Percentiles rank a stretch among this genome's conserved stretches.
Evolutionary conservation across 2,329 filamentous ascomycete species (phyloP).

Genomic region (Beauveria varroae): DNA sequence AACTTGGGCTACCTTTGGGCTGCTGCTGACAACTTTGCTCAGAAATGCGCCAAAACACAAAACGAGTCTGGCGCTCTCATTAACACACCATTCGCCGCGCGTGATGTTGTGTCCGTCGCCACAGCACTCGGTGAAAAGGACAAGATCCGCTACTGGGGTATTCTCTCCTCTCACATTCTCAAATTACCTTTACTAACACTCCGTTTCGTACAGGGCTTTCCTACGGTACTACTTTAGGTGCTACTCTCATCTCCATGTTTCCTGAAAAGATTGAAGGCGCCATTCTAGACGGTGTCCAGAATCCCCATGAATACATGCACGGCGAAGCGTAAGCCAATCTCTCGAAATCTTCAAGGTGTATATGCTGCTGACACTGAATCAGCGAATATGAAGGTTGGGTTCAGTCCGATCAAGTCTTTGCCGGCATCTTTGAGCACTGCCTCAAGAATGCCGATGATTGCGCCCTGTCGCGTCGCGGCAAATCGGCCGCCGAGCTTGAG

Average conservation of each 20-base stretch:
- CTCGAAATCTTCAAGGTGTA: too few species aligned
- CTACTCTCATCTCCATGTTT: slow-evolving; percentile 32
- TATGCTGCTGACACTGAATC: neutral
- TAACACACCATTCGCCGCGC: slow-evolving; percentile 25
- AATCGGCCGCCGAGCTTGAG: slow-evolving; percentile 28
- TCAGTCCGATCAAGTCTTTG: slow-evolving; percentile 22
- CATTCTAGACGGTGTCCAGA: slow-evolving; percentile 30
- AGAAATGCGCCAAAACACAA: slow-evolving; percentile 18
- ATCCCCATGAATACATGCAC: slow-evolving; percentile 26
- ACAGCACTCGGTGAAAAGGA: slow-evolving; percentile 26
- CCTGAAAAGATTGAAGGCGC: slow-evolving; percentile 32
- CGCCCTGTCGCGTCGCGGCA: slow-evolving; percentile 21
- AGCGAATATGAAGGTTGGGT: slow-evolving; percentile 20
- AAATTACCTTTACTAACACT: neutral
- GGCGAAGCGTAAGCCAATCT: slow-evolving; percentile 11
- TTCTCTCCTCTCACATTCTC: neutral
- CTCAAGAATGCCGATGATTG: slow-evolving; percentile 20
- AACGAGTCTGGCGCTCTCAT: slow-evolving; percentile 20
- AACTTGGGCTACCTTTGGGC: slow-evolving; percentile 16
- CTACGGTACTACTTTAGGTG: slow-evolving; percentile 33
- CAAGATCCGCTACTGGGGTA: slow-evolving; percentile 25
- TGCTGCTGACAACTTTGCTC: slow-evolving; percentile 11
- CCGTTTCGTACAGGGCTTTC: slow-evolving; percentile 18
- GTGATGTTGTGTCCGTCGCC: slow-evolving; percentile 29
- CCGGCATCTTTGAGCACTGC: slow-evolving; percentile 22